These are phyloP conservation scores for Roridomyces roridus DNA, from an alignment of 768 basidiomycete species.

Conservation along the genomic window DNA sequence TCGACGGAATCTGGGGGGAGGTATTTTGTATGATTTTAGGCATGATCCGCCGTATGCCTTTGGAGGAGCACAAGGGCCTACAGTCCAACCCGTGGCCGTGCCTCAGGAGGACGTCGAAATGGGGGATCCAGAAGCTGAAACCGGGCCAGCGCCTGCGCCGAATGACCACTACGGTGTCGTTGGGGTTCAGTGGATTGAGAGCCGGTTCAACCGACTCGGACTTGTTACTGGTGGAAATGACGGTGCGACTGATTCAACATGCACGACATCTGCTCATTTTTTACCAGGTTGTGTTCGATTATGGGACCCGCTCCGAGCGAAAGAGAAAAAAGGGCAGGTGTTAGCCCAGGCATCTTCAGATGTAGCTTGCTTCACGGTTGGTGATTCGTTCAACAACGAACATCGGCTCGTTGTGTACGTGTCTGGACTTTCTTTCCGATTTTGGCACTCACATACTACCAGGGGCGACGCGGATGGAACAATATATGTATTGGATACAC, in stretches of 20 bases:
- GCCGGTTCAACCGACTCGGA: slow-evolving; percentile 41
- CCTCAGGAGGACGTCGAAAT: too few species aligned
- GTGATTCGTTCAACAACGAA: slow-evolving; percentile 58
- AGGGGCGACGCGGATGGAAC: slow-evolving; percentile 16
- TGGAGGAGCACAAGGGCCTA: slow-evolving; percentile 27
- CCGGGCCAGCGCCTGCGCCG: too few species aligned
- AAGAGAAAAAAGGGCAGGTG: slow-evolving; percentile 51
- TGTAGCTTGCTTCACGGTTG: slow-evolving; percentile 63
- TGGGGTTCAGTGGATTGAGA: slow-evolving; percentile 59
- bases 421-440: background rate
- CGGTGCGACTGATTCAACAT: slow-evolving; percentile 45
- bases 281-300: slow-evolving; percentile 68
- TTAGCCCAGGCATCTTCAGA: slow-evolving; percentile 63
- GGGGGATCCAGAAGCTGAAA: too few species aligned
- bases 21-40: slow-evolving; percentile 52
- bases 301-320: slow-evolving; percentile 63
- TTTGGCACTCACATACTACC: background rate
- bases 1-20: slow-evolving; percentile 53
- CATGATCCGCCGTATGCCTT: slow-evolving; percentile 36
- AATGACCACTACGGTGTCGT: slow-evolving; percentile 58
- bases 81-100: too few species aligned
- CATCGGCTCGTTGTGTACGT: slow-evolving; percentile 66
- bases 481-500: slow-evolving; percentile 11
- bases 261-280: background rate
- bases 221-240: slow-evolving; percentile 70